phyloP scores from a whole-genome alignment of 768 basidiomycete species.

The Suillus lakei region DNA sequence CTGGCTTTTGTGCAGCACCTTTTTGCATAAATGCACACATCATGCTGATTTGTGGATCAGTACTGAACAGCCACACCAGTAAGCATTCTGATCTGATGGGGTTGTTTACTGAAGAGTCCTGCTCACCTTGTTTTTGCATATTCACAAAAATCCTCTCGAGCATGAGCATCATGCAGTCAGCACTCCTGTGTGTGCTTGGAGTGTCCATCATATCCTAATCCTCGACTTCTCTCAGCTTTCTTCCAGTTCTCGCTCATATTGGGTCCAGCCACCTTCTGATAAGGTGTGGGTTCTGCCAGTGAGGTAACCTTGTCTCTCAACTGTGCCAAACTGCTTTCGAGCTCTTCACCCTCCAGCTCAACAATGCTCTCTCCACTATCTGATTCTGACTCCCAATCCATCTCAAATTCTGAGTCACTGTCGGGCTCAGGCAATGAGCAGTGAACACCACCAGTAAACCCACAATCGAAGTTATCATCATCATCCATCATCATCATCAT shows the following conservation, averaged over 20 bases:
- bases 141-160: neutral
- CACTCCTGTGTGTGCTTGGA: neutral
- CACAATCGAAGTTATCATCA: neutral
- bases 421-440: neutral
- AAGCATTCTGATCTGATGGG: neutral
- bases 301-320: neutral
- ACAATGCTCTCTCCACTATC: neutral
- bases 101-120: neutral
- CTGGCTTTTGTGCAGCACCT: neutral
- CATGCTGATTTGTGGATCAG: neutral
- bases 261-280: constrained; percentile 1
- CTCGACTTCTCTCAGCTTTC: neutral
- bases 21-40: neutral
- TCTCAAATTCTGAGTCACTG: constrained; percentile 1
- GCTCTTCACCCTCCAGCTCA: neutral
- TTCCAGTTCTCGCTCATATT: neutral
- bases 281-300: neutral
- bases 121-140: constrained; percentile 2
- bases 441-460: constrained; percentile 2
- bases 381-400: neutral
- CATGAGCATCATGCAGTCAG: neutral
- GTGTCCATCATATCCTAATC: constrained; percentile 1
- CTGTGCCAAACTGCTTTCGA: neutral
- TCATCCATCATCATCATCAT: neutral
- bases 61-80: neutral